phyloP scores from a whole-genome alignment of 1,284 basidiomycete genomes.

The Puccinia sorghi region DNA sequence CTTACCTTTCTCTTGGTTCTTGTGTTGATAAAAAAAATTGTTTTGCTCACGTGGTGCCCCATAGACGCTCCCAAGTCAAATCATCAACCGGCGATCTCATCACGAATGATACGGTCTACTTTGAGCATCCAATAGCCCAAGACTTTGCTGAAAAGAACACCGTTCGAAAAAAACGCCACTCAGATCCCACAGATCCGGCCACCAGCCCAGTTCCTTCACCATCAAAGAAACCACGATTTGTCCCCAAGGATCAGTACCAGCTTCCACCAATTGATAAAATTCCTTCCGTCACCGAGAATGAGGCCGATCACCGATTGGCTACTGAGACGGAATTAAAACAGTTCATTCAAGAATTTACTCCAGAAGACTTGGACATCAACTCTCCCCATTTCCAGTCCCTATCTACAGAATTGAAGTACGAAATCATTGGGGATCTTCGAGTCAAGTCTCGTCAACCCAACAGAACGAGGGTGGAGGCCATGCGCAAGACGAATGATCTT shows the following conservation, averaged over 20 bases:
- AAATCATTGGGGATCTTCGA: constrained; percentile 93
- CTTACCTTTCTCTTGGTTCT: constrained; percentile 16
- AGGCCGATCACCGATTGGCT: constrained; percentile 81
- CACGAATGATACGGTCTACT: constrained; percentile 64
- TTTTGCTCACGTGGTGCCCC: neutral
- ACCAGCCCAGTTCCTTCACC: constrained; percentile 4
- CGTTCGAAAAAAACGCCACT: constrained; percentile 32
- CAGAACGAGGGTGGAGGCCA: constrained; percentile 83
- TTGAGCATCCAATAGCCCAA: constrained; percentile 34
- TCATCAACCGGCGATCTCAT: constrained; percentile 69
- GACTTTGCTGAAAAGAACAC: constrained; percentile 45
- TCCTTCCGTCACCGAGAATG: constrained; percentile 57
- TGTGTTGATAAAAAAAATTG: neutral
- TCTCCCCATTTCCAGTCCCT: constrained; percentile 81
- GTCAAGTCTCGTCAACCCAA: constrained; percentile 92
- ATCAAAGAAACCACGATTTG: constrained; percentile 46
- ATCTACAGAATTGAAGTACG: constrained; percentile 94
- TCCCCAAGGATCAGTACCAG: constrained; percentile 56
- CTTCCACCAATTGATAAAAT: constrained; percentile 54
- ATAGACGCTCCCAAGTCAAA: constrained; percentile 19
- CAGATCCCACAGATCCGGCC: constrained; percentile 34
- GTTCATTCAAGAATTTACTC: constrained; percentile 89
- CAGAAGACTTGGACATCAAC: constrained; percentile 85
- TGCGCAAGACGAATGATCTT: constrained; percentile 81
- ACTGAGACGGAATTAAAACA: constrained; percentile 85